Conservation (phyloP, 2,329 filamentous ascomycete species). For the Clarireedia paspali region DNA sequence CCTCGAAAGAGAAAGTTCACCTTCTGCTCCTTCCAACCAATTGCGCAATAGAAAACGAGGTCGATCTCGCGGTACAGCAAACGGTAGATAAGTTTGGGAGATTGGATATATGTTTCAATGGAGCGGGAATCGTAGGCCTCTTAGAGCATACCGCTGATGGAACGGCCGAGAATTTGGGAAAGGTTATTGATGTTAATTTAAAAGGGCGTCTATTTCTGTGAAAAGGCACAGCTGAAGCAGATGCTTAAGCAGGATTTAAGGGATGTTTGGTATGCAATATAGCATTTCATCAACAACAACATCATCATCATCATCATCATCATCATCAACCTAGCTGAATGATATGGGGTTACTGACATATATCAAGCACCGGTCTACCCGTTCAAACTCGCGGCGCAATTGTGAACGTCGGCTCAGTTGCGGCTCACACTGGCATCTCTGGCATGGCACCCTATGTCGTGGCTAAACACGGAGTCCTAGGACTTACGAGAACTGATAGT, state of each 20-base stretch:
- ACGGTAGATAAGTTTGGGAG: conserved; percentile 43
- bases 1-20: not conserved
- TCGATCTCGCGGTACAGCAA: conserved; percentile 15
- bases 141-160: conserved; percentile 20
- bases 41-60: conserved; percentile 13
- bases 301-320: not conserved
- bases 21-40: conserved; percentile 11
- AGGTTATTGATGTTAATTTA: conserved; percentile 31
- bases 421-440: conserved; percentile 8
- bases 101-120: conserved; percentile 47
- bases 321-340: not conserved
- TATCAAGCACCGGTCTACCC: conserved; percentile 17
- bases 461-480: conserved; percentile 26
- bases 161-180: conserved; percentile 16
- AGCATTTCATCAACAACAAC: not conserved
- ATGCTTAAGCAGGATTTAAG: conserved; percentile 22
- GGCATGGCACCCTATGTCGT: conserved; percentile 14
- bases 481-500: conserved; percentile 27
- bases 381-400: conserved; percentile 24
- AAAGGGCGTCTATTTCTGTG: conserved; percentile 31
- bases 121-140: conserved; percentile 31
- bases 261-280: conserved; percentile 11
- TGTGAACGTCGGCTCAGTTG: conserved; percentile 22
- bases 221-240: conserved; percentile 30
- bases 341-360: not conserved